phyloP scores from a whole-genome alignment of 306 rosid species.

The Quercus agrifolia region DNA sequence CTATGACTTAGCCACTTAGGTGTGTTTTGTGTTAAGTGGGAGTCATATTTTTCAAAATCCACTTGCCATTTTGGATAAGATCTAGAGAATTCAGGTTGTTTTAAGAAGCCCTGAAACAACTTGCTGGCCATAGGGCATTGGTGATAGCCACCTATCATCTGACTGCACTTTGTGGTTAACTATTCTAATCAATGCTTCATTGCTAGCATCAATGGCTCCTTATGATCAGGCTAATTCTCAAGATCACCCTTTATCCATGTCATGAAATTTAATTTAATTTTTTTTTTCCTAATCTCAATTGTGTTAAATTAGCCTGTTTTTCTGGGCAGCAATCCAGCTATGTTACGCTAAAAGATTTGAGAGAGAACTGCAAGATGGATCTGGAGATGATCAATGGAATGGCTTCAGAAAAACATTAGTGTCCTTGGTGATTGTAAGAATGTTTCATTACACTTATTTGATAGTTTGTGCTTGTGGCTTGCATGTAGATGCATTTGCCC shows the following conservation, averaged over 20 bases:
- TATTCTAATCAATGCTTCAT: background rate
- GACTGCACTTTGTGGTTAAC: background rate
- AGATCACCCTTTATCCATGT: background rate
- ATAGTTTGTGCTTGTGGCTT: background rate
- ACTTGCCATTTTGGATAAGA: background rate
- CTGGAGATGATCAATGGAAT: slow-evolving; percentile 47
- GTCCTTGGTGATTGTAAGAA: slow-evolving; percentile 31
- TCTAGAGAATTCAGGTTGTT: background rate
- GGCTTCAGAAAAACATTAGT: slow-evolving; percentile 45
- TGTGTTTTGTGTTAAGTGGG: background rate
- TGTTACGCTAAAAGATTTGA: slow-evolving; percentile 54
- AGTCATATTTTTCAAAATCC: background rate
- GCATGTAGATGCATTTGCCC: slow-evolving; percentile 7
- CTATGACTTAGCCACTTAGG: background rate
- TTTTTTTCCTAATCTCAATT: background rate
- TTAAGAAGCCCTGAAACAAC: background rate
- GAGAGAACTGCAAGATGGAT: slow-evolving; percentile 77
- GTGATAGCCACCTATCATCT: background rate
- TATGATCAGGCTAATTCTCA: background rate
- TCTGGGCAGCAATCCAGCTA: slow-evolving; percentile 60
- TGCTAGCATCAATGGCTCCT: background rate
- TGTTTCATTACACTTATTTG: slow-evolving; percentile 14
- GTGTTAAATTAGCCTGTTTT: slow-evolving; percentile 6
- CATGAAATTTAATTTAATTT: background rate
- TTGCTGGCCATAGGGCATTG: background rate